Conservation (phyloP, 257 asterid genomes). For the Jaltomata sinuosa region DNA sequence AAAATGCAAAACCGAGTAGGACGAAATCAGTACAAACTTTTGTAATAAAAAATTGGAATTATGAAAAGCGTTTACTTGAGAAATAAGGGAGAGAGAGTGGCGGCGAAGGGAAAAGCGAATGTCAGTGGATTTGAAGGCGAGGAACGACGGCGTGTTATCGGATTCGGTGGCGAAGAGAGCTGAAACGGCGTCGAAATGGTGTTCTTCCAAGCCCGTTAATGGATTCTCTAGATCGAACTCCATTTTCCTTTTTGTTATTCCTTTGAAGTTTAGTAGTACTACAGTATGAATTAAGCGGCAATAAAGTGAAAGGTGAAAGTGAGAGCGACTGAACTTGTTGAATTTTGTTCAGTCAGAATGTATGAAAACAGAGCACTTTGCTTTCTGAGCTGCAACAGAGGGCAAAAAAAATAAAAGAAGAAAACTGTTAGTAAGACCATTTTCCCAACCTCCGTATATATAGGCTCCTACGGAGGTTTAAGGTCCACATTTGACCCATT, state of each 20-base stretch:
- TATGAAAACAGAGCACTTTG: background rate
- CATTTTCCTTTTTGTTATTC: slow-evolving; percentile 12
- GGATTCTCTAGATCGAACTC: slow-evolving; percentile 42
- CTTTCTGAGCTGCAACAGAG: background rate
- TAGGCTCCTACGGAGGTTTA: background rate
- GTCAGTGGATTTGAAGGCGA: slow-evolving; percentile 18
- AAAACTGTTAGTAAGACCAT: background rate
- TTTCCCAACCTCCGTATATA: background rate
- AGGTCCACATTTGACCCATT: background rate
- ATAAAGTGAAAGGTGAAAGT: background rate
- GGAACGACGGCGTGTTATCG: slow-evolving; percentile 38
- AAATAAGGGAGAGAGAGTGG: slow-evolving; percentile 28
- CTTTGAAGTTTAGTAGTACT: background rate
- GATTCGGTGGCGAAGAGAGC: slow-evolving; percentile 46
- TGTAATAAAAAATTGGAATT: too few species aligned
- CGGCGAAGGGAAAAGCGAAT: slow-evolving; percentile 35
- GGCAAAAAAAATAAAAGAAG: background rate
- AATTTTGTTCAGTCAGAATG: background rate
- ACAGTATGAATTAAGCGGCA: background rate
- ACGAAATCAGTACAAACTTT: background rate
- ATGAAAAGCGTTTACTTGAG: slow-evolving; percentile 20
- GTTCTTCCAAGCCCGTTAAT: slow-evolving; percentile 18
- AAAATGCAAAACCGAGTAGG: background rate
- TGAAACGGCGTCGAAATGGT: slow-evolving; percentile 25
- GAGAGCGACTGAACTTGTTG: background rate